Evolutionary conservation across 164 flowering plant species (phyloP).

Genomic region (Chloranthus sessilifolius): DNA sequence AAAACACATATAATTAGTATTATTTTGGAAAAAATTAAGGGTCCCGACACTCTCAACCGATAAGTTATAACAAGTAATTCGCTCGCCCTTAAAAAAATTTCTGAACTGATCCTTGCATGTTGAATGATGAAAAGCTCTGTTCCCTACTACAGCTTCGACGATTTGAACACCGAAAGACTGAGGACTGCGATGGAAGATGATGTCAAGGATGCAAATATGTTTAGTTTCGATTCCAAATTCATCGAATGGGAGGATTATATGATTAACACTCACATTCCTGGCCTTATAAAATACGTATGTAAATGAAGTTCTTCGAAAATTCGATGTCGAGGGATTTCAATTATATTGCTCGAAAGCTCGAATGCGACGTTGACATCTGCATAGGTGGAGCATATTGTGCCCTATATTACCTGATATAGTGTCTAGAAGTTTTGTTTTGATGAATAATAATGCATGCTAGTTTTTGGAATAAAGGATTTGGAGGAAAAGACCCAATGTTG

Average conservation of each 20-base stretch:
- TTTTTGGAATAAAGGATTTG: too few species aligned
- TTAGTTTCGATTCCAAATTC: slow-evolving; percentile 40
- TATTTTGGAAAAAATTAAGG: background rate
- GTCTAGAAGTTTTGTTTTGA: too few species aligned
- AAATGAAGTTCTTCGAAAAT: too few species aligned
- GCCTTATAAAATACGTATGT: slow-evolving; percentile 32
- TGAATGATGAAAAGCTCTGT: too few species aligned
- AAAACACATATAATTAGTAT: background rate
- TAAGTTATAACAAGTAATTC: too few species aligned
- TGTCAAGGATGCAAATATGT: slow-evolving; percentile 15
- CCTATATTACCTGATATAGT: too few species aligned
- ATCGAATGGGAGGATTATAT: slow-evolving; percentile 61
- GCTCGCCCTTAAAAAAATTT: background rate
- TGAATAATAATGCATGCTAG: too few species aligned
- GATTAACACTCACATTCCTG: slow-evolving; percentile 47
- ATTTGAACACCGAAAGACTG: slow-evolving; percentile 40
- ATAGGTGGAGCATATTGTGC: too few species aligned
- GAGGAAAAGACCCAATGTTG: too few species aligned
- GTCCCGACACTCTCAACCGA: background rate
- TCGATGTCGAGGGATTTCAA: too few species aligned
- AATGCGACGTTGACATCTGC: too few species aligned
- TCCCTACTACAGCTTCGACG: slow-evolving; percentile 41
- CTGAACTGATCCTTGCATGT: background rate
- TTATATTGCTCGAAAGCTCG: too few species aligned
- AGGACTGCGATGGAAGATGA: slow-evolving; percentile 15